A percentile compares a stretch with the other conserved stretches of the same genome.
Conservation (phyloP, 1,139 yeast species). For the Sugiyamaella japonica region DNA sequence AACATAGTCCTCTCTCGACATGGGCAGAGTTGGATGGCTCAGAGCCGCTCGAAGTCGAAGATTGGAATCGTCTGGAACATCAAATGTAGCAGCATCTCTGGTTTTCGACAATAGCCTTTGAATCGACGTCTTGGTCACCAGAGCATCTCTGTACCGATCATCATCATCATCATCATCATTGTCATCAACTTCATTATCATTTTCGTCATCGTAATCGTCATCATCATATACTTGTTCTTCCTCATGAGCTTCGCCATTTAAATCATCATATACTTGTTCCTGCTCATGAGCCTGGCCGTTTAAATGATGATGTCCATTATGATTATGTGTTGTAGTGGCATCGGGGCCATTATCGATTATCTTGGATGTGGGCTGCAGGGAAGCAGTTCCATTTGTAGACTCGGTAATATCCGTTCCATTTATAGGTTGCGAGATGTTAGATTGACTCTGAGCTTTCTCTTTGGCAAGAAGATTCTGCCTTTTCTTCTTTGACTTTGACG, state of each 20-base stretch:
- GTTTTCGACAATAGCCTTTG: constrained; percentile 9
- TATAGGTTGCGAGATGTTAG: no score
- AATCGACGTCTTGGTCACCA: constrained; percentile 2
- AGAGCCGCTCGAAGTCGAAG: constrained; percentile 1
- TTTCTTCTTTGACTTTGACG: constrained; percentile 14
- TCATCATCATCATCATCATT: constrained; percentile 1
- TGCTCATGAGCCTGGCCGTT: no score
- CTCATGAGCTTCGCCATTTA: not conserved
- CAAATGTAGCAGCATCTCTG: not conserved
- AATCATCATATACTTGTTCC: not conserved
- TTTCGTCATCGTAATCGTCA: not conserved
- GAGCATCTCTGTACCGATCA: not conserved
- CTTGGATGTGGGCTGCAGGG: not conserved
- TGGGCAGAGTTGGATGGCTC: constrained; percentile 13
- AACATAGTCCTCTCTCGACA: constrained; percentile 29
- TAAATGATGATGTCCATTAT: no score
- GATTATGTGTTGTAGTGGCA: no score
- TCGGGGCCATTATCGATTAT: no score
- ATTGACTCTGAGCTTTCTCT: no score
- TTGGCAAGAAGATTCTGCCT: constrained; percentile 8
- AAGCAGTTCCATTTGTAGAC: not conserved
- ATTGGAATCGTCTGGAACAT: constrained; percentile 5
- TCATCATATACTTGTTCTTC: not conserved
- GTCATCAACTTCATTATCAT: not conserved
- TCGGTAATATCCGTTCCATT: not conserved